phyloP scores from a whole-genome alignment of 768 basidiomycete genomes.

The Lanmaoa rubissima region DNA sequence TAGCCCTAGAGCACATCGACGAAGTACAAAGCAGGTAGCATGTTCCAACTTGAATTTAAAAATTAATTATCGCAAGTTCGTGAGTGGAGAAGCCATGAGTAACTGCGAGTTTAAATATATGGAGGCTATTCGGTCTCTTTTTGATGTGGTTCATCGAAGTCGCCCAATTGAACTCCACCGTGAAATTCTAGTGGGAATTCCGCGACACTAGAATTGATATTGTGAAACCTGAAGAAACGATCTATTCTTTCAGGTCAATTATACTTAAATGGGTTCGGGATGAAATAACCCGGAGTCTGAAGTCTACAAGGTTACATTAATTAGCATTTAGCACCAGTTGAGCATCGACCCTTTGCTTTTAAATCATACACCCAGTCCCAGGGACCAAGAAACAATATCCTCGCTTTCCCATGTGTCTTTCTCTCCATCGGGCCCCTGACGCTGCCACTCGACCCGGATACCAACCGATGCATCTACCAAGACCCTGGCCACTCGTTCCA shows the following conservation, averaged over 20 bases:
- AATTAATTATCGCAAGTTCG: too few species aligned
- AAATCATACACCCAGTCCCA: slow-evolving; percentile 19
- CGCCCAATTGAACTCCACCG: background rate
- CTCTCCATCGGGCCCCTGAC: slow-evolving; percentile 7
- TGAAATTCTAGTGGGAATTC: background rate
- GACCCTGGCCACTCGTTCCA: slow-evolving; percentile 20
- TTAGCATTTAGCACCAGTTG: background rate
- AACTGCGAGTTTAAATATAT: background rate
- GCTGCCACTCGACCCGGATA: slow-evolving; percentile 27
- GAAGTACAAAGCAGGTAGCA: background rate
- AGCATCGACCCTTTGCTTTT: background rate
- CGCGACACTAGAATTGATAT: too few species aligned
- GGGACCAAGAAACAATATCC: slow-evolving; percentile 25
- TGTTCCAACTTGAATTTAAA: background rate
- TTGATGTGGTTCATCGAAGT: background rate
- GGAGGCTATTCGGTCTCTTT: background rate
- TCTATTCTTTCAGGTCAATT: background rate
- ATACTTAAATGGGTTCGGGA: background rate
- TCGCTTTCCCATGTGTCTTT: slow-evolving; percentile 31
- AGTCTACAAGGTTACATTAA: background rate
- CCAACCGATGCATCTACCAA: slow-evolving; percentile 29
- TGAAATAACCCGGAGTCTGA: too few species aligned
- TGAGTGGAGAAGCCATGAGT: too few species aligned
- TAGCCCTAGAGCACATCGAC: background rate
- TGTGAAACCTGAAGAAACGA: background rate